Evolutionary conservation across 2,329 filamentous ascomycete genomes (phyloP).

Genomic region (Dryadomyces quercivorus): DNA sequence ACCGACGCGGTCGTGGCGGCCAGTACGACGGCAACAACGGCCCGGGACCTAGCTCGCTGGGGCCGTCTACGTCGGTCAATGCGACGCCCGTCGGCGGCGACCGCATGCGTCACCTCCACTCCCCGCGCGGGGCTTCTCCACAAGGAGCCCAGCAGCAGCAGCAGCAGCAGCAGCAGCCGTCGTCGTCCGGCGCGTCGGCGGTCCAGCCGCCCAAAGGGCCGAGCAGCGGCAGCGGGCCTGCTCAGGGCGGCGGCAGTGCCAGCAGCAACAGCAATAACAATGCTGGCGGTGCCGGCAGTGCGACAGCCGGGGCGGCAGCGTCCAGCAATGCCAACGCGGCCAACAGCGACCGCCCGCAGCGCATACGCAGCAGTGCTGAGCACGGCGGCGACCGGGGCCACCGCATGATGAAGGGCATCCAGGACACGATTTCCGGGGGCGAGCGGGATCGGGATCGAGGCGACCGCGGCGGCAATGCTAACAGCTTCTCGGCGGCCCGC

Average conservation of each 20-base stretch:
- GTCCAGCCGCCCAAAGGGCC: not conserved
- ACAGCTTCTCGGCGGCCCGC: constrained; percentile 15
- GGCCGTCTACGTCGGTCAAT: constrained; percentile 10
- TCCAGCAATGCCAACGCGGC: not conserved
- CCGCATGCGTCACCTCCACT: constrained; percentile 7
- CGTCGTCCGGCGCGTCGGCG: not conserved
- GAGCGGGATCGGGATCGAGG: constrained; percentile 17
- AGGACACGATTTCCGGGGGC: constrained; percentile 27
- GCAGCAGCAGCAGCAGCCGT: not conserved
- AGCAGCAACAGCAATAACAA: too few relatives aligned
- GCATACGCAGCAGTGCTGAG: not conserved
- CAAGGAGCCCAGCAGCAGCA: not conserved
- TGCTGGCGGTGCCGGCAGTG: not conserved
- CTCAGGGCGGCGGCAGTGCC: not conserved
- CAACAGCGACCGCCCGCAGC: not conserved
- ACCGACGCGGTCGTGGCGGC: not conserved
- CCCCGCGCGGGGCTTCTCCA: not conserved
- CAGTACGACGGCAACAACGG: not conserved
- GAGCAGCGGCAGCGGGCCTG: not conserved
- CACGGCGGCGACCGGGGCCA: constrained; percentile 9
- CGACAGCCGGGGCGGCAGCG: not conserved
- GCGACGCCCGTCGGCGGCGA: constrained; percentile 8
- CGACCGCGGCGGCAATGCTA: constrained; percentile 18
- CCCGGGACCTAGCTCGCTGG: not conserved
- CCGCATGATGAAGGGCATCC: constrained; percentile 45